Evolutionary conservation across 192 early-diverging fungal genomes (phyloP), one percentile per base, ranked within the genome.

Genomic region (Pilobolus umbonatus): DNA sequence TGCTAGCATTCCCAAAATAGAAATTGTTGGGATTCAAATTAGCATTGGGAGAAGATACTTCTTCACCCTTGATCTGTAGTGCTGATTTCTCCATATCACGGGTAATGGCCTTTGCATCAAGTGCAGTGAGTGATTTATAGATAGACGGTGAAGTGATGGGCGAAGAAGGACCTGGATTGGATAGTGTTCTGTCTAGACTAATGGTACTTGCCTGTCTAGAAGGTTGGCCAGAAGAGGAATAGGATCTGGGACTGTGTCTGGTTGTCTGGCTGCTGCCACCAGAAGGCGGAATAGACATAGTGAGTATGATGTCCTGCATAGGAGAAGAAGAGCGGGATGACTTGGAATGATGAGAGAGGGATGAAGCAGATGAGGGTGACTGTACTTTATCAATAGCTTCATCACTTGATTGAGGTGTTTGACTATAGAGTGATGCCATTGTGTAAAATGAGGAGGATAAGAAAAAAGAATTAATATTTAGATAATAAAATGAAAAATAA

Each of bases 61-160:
- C 64, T 19, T 49, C 49, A 7, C 32, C 34, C 50, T 47, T 19
- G 38, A 58, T 15, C 8, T 64, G 56, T 9, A 61, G 46, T 2
- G 62, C 57, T 2, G 65, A 65, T 17, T 50, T 65, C 48, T 72
- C 71, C 60, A 73, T 65, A 31, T 75, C 67, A 2, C 68, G 61
- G 21, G 62, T 61, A 24, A 68, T 64, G 10, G 61, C 54, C 40
- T 76, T 76, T 24, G 75, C 75, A 24, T 79, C 80, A 15, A 81
- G 70, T 10, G 77, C 75, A 11, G 69, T 70, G 4, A 81, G 53
- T 31, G 78, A 75, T 43, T 67, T 76, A 58, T 72, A 64, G 24
- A 72, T 72, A 22, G 60, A 62, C 26, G 69, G 60, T 0, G 69
- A 65, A 11, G 57, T 61, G 14, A 62, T 40, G 8, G 69, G 69